phyloP scores from a whole-genome alignment of 306 rosid species.

The Cicer bijugum region DNA sequence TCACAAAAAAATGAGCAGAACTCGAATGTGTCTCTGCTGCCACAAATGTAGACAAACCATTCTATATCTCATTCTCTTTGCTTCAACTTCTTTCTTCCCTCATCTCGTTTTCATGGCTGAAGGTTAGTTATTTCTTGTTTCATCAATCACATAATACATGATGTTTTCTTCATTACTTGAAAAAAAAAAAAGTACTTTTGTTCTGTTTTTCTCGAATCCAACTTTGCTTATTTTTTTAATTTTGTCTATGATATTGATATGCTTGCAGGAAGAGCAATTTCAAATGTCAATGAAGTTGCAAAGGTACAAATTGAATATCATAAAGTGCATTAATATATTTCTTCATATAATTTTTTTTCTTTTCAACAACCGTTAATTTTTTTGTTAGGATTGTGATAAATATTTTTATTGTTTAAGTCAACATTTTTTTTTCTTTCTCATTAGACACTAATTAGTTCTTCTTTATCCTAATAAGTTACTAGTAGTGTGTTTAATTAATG shows the following conservation, averaged over 20 bases:
- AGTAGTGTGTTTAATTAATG: background rate
- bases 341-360: background rate
- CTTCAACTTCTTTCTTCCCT: conserved; percentile 51
- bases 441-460: background rate
- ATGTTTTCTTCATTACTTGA: background rate
- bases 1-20: conserved; percentile 58
- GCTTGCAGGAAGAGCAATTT: conserved; percentile 64
- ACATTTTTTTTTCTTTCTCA: background rate
- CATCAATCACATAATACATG: background rate
- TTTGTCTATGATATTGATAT: background rate
- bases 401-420: too few relatives aligned
- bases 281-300: conserved; percentile 46
- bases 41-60: conserved; percentile 54
- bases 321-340: background rate
- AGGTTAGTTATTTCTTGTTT: conserved; percentile 51
- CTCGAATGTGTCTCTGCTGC: conserved; percentile 51
- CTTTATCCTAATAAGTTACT: background rate
- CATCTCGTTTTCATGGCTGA: conserved; percentile 55
- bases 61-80: conserved; percentile 56
- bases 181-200: background rate
- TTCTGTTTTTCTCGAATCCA: background rate
- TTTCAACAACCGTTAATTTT: too few relatives aligned
- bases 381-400: too few relatives aligned
- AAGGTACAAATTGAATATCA: conserved; percentile 47
- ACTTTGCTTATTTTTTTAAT: conserved; percentile 20